Conservation (phyloP, 106 monocot species). For the Dendrobium officinale region DNA sequence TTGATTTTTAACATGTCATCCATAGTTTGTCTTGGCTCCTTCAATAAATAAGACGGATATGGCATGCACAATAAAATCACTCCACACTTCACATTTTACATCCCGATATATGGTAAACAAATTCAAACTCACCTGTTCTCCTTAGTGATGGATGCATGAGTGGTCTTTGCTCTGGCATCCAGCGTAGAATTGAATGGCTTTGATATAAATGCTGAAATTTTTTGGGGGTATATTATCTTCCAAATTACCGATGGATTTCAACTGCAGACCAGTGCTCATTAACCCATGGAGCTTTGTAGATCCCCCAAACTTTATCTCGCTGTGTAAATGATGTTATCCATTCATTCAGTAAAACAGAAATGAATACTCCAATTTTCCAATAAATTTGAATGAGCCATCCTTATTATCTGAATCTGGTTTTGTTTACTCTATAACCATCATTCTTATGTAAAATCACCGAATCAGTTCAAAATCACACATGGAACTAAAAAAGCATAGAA, state of each 20-base stretch:
- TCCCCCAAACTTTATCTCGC: not conserved
- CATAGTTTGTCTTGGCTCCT: not conserved
- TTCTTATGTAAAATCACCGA: not conserved
- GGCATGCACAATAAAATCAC: not conserved
- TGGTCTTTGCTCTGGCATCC: not conserved
- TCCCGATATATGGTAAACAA: not conserved
- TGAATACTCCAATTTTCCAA: not conserved
- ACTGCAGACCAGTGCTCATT: not conserved
- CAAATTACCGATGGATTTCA: not conserved
- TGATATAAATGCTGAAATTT: not conserved
- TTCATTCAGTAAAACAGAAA: not conserved
- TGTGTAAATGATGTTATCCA: conserved; percentile 4
- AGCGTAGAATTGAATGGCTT: not conserved
- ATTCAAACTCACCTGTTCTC: conserved; percentile 1
- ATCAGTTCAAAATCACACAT: not conserved
- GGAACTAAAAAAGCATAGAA: not conserved
- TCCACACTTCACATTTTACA: not conserved
- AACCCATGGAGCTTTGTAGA: not conserved
- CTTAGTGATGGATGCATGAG: conserved; percentile 1
- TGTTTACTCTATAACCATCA: not conserved
- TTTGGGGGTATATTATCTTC: not conserved
- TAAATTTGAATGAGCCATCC: not conserved
- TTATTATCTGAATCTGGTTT: not conserved
- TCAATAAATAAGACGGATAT: not conserved
- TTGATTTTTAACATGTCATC: not conserved